Evolutionary conservation across 371 early-diverging fungal species (phyloP).

Genomic region (Mucor indicus): DNA sequence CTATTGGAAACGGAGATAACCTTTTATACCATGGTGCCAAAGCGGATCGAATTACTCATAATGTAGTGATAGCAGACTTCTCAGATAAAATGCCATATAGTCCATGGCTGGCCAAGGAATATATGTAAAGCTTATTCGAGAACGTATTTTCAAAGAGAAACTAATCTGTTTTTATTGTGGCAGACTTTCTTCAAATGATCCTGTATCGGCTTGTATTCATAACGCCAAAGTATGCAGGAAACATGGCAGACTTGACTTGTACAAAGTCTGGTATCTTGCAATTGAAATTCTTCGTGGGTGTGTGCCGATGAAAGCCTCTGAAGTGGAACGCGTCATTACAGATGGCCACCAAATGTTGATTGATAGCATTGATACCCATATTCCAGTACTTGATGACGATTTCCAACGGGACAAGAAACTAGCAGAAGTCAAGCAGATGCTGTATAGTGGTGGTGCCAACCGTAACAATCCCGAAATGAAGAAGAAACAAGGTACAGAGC

Average conservation of each 20-base stretch:
- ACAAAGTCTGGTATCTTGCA: slow-evolving; percentile 69
- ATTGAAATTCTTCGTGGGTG: slow-evolving; percentile 60
- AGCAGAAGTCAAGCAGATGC: slow-evolving; percentile 15
- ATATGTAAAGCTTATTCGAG: slow-evolving; percentile 36
- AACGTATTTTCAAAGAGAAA: neutral
- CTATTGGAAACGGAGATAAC: slow-evolving; percentile 30
- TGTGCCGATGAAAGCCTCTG: slow-evolving; percentile 32
- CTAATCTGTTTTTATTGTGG: neutral
- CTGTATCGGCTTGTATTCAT: slow-evolving; percentile 55
- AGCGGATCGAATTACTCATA: slow-evolving; percentile 38
- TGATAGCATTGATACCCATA: slow-evolving; percentile 8
- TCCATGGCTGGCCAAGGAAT: slow-evolving; percentile 52
- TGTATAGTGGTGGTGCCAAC: neutral
- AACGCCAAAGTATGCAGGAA: slow-evolving; percentile 60
- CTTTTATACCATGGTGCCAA: slow-evolving; percentile 39
- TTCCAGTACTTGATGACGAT: slow-evolving; percentile 3
- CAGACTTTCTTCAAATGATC: slow-evolving; percentile 52
- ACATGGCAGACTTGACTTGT: slow-evolving; percentile 54
- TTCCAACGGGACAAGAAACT: slow-evolving; percentile 23
- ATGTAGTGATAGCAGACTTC: slow-evolving; percentile 45
- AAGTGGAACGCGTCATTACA: slow-evolving; percentile 10
- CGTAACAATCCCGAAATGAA: neutral
- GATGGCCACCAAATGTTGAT: slow-evolving; percentile 15
- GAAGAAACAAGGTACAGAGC: neutral
- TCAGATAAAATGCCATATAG: slow-evolving; percentile 51